Percentiles rank a stretch among this genome's conserved stretches.
phyloP scores from a whole-genome alignment of 73 alveolate genomes.

The Durusdinium trenchii region DNA sequence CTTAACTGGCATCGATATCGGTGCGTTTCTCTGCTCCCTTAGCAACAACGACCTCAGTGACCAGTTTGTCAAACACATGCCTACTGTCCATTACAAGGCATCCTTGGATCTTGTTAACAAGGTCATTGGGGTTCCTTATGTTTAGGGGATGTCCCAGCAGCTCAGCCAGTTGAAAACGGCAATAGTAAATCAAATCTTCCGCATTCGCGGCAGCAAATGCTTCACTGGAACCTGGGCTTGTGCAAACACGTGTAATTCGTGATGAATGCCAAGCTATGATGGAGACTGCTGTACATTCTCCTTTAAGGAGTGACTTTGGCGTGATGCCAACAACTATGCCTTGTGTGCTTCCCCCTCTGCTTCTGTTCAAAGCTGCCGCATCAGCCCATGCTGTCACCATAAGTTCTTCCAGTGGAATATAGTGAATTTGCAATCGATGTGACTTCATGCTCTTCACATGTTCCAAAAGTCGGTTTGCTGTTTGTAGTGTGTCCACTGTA shows the following conservation, averaged over 20 bases:
- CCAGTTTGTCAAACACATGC: neutral
- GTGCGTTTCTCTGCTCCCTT: conserved; percentile 23
- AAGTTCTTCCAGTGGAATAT: neutral
- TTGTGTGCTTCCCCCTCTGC: neutral
- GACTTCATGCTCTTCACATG: neutral
- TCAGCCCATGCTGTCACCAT: conserved; percentile 1
- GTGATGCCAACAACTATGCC: neutral
- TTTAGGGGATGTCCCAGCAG: neutral
- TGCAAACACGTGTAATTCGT: neutral
- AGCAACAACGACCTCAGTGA: neutral
- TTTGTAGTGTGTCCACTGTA: neutral
- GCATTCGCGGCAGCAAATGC: neutral
- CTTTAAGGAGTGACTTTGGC: neutral
- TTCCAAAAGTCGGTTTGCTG: neutral
- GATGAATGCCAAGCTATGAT: conserved; percentile 31
- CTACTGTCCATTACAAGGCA: neutral
- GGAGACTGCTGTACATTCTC: neutral
- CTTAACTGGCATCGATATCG: neutral
- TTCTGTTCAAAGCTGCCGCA: neutral
- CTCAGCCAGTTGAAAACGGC: neutral
- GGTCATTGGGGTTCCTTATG: neutral
- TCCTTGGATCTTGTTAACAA: neutral
- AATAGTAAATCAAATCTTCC: neutral
- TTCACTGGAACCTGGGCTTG: conserved; percentile 2
- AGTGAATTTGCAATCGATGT: neutral